Evolutionary conservation across 2,329 filamentous ascomycete species (phyloP).

Genomic region (Grosmannia penicillata): DNA sequence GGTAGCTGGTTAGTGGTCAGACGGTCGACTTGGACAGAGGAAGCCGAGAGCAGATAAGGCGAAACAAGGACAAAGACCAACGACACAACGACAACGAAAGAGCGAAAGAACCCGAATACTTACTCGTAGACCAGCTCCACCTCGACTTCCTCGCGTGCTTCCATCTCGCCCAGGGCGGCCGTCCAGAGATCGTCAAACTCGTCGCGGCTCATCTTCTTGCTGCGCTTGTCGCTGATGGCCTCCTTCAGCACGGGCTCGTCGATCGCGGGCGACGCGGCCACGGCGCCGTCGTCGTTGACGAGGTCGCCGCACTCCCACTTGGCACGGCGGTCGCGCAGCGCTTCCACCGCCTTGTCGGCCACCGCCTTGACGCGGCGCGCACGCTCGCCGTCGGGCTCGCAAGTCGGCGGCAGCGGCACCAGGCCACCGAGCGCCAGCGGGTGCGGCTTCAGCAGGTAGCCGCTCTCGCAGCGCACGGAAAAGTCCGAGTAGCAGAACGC

Average conservation of each 20-base stretch:
- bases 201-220: conserved; percentile 67
- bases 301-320: conserved; percentile 81
- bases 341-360: conserved; percentile 74
- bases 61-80: conserved; percentile 8
- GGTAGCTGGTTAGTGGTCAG: conserved; percentile 73
- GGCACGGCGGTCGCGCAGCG: conserved; percentile 70
- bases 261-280: conserved; percentile 40
- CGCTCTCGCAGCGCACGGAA: conserved; percentile 65
- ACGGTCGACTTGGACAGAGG: conserved; percentile 14
- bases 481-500: conserved; percentile 76
- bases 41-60: not conserved
- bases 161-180: conserved; percentile 58
- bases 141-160: conserved; percentile 44
- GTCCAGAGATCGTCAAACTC: conserved; percentile 87
- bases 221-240: conserved; percentile 58
- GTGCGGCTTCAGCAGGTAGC: conserved; percentile 75
- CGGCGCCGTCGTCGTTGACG: conserved; percentile 43
- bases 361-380: conserved; percentile 75
- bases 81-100: conserved; percentile 1
- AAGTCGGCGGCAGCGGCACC: conserved; percentile 75
- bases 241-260: conserved; percentile 64
- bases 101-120: conserved; percentile 22
- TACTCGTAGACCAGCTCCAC: conserved; percentile 32
- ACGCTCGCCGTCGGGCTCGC: conserved; percentile 90
- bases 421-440: conserved; percentile 70